phyloP scores from a whole-genome alignment of 768 basidiomycete genomes.

The Serendipita vermifera region DNA sequence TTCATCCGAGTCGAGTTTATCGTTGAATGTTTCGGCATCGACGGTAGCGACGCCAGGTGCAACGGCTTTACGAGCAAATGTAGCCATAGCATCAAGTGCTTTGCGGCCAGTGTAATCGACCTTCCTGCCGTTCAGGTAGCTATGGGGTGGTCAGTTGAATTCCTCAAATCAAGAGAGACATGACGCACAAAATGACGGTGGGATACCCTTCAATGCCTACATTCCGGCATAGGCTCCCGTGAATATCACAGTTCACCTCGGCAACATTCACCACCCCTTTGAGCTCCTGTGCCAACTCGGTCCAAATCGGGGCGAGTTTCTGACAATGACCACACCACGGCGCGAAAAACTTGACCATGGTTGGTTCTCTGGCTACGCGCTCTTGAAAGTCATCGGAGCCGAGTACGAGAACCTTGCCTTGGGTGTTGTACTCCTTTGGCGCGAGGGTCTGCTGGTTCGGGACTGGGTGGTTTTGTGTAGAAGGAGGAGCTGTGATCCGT shows the following conservation, averaged over 20 bases:
- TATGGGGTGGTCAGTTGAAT: constrained; percentile 12
- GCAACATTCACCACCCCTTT: constrained; percentile 61
- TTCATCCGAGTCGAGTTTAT: constrained; percentile 31
- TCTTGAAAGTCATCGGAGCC: constrained; percentile 38
- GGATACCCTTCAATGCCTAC: constrained; percentile 73
- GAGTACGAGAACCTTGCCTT: constrained; percentile 30
- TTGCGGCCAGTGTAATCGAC: constrained; percentile 68
- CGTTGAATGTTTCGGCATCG: constrained; percentile 29
- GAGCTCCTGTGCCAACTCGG: constrained; percentile 55
- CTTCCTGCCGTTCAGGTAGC: constrained; percentile 37
- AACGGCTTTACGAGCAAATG: constrained; percentile 64
- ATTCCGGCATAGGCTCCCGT: constrained; percentile 49
- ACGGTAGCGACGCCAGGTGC: constrained; percentile 41
- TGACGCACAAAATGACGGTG: constrained; percentile 55
- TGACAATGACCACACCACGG: constrained; percentile 99
- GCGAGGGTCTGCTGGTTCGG: no score
- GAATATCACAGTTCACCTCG: constrained; percentile 78
- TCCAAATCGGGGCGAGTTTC: constrained; percentile 75
- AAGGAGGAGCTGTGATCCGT: background rate
- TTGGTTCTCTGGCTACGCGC: constrained; percentile 32
- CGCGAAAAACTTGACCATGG: constrained; percentile 74
- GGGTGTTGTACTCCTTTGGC: constrained; percentile 26
- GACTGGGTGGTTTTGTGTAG: no score
- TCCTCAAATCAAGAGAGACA: background rate
- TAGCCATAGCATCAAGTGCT: constrained; percentile 53